A percentile compares a stretch with the other conserved stretches of the same genome.
These are phyloP conservation scores for Exophiala aquamarina DNA, from an alignment of 2,329 filamentous ascomycete genomes.

Conservation along the genomic window DNA sequence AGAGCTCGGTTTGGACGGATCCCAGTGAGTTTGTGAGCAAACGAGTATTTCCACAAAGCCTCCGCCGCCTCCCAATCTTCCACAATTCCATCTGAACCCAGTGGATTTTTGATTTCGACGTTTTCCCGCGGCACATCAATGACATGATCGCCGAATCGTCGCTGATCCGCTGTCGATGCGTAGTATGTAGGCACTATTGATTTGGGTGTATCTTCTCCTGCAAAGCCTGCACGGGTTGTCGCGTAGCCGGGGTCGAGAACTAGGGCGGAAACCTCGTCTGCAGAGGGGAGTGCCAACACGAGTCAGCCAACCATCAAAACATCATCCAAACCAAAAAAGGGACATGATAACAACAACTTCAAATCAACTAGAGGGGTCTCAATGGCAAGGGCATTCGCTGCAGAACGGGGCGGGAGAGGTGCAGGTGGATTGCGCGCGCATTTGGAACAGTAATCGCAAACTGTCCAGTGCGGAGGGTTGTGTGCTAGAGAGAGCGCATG, in stretches of 20 bases:
- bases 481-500: too few species aligned
- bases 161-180: constrained; percentile 59
- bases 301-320: constrained; percentile 6
- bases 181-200: constrained; percentile 90
- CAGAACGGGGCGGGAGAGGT: too few species aligned
- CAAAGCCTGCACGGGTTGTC: constrained; percentile 89
- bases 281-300: neutral
- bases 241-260: constrained; percentile 94
- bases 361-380: too few species aligned
- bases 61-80: constrained; percentile 94
- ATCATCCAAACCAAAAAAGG: too few species aligned
- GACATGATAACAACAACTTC: too few species aligned
- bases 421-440: too few species aligned
- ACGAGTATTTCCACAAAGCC: constrained; percentile 88
- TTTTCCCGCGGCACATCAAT: constrained; percentile 73
- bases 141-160: constrained; percentile 85
- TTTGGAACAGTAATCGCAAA: too few species aligned
- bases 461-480: too few species aligned
- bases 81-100: constrained; percentile 83
- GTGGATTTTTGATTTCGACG: constrained; percentile 88
- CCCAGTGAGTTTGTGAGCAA: constrained; percentile 84
- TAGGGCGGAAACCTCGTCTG: constrained; percentile 95
- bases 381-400: too few species aligned
- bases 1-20: constrained; percentile 67
- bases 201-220: constrained; percentile 96